A percentile compares a stretch with the other conserved stretches of the same genome.
Evolutionary conservation across 2,329 filamentous ascomycete genomes (phyloP).

Genomic region (Nakataea oryzae): DNA sequence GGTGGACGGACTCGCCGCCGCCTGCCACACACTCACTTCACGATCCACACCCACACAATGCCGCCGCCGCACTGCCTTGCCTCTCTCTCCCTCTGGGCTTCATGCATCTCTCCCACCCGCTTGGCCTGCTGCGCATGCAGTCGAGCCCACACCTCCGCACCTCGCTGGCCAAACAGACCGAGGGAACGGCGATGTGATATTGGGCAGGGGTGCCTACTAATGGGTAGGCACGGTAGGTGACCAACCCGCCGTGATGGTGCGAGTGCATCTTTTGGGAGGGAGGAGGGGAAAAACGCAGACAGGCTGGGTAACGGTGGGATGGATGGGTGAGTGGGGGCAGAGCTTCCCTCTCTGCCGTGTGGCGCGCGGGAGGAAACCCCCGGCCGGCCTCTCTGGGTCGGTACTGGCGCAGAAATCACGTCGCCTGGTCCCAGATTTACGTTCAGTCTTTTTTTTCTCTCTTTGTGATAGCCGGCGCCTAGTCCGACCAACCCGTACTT

Average conservation of each 20-base stretch:
- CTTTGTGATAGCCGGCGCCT: neutral
- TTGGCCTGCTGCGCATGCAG: neutral
- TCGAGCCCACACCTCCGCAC: neutral
- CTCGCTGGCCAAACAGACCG: neutral
- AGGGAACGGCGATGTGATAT: neutral
- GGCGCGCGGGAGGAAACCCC: neutral
- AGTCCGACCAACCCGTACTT: neutral
- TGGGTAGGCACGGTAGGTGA: neutral
- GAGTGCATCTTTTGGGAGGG: neutral
- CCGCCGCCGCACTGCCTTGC: neutral
- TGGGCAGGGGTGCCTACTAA: neutral
- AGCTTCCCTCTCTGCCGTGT: neutral
- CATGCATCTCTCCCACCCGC: too few species aligned
- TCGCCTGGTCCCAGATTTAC: too few species aligned
- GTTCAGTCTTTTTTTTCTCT: neutral
- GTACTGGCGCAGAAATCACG: too few species aligned
- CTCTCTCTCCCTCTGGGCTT: neutral
- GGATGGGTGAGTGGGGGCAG: neutral
- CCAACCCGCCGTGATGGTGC: neutral
- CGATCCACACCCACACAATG: neutral
- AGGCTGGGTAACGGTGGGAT: neutral
- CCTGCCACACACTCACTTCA: neutral
- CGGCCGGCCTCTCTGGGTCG: neutral
- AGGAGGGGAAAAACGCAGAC: too few species aligned
- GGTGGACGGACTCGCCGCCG: too few species aligned